Evolutionary conservation across 176 grass and related monocot species (phyloP), one percentile per base, ranked within the genome.

Genomic region (Triticum monococcum): DNA sequence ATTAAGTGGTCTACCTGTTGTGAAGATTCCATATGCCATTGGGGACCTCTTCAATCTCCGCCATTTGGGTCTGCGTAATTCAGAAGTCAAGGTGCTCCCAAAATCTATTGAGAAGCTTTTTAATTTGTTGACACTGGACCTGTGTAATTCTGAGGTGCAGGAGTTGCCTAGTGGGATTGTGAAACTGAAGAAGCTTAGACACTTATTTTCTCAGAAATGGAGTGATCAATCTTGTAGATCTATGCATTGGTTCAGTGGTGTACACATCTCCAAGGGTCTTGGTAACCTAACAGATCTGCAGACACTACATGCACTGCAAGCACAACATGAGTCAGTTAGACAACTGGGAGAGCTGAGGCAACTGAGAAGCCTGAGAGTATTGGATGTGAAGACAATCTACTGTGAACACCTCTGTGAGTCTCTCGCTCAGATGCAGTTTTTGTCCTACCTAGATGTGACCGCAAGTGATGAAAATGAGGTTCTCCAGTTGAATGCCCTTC

Each of bases 21-120:
- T 28, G 17, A 23, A 7, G 4, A 28, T 89, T 23, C 65, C 87
- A 36, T 18, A 89, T 73, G 64, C 10, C 16, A 77, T 86, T n/a
- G 78, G 77, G 1, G 41, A 82, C 31, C 45, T 90, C 0, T 90
- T 90, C 6, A 90, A 90, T 69, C 83, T 90, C 0, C 78, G 25
- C 16, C 67, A 86, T 82, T 46, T 90, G 25, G 83, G 88, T 41
- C 3, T 86, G 17, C 68, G 67, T 12, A 24, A 12, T 10, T 69
- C 88, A 12, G 86, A 70, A 32, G 88, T 90, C 12, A 57, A 77
- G 57, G 2, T 18, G 12, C 68, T 90, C 2, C 83, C 88, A 2
- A 16, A 90, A 3, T 87, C 78, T 10, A 5, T 87, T 3, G 50
- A 36, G 9, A 87, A 16, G 14, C 48, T 87, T 5, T 70, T 3